A percentile compares a stretch with the other conserved stretches of the same genome.
phyloP scores from a whole-genome alignment of 2,329 filamentous ascomycete genomes.

The Aschersonia sp. region DNA sequence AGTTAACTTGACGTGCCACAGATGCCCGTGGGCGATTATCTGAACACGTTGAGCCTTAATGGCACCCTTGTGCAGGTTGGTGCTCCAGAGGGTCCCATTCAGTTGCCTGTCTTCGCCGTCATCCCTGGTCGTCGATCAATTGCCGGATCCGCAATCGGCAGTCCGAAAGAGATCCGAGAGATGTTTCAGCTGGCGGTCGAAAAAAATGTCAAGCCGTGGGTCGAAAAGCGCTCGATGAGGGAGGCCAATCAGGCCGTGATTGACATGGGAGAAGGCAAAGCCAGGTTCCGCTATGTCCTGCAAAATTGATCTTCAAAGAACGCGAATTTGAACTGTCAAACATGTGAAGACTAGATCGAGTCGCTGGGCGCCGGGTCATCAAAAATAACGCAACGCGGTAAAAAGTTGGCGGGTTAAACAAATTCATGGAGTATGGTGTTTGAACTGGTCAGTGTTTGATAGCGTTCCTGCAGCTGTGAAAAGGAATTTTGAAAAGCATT shows the following conservation, averaged over 20 bases:
- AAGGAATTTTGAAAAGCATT: too few relatives aligned
- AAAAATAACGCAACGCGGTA: neutral
- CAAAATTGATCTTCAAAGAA: slow-evolving; percentile 17
- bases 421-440: too few relatives aligned
- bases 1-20: slow-evolving; percentile 1
- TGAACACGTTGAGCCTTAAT: slow-evolving; percentile 40
- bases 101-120: slow-evolving; percentile 24
- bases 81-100: slow-evolving; percentile 9
- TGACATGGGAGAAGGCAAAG: slow-evolving; percentile 39
- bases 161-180: slow-evolving; percentile 40
- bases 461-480: too few relatives aligned
- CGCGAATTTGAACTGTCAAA: neutral
- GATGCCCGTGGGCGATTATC: slow-evolving; percentile 49
- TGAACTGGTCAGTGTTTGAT: too few relatives aligned
- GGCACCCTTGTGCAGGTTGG: slow-evolving; percentile 54
- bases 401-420: too few relatives aligned
- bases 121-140: slow-evolving; percentile 38
- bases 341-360: neutral
- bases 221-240: slow-evolving; percentile 38
- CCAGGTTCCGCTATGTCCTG: slow-evolving; percentile 32
- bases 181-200: slow-evolving; percentile 44
- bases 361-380: neutral
- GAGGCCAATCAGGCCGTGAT: slow-evolving; percentile 41
- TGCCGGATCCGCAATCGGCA: slow-evolving; percentile 30
- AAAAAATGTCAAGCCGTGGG: slow-evolving; percentile 40